Base-by-base conservation (phyloP, 441 rosid species). In the Isatis lusitanica region DNA sequence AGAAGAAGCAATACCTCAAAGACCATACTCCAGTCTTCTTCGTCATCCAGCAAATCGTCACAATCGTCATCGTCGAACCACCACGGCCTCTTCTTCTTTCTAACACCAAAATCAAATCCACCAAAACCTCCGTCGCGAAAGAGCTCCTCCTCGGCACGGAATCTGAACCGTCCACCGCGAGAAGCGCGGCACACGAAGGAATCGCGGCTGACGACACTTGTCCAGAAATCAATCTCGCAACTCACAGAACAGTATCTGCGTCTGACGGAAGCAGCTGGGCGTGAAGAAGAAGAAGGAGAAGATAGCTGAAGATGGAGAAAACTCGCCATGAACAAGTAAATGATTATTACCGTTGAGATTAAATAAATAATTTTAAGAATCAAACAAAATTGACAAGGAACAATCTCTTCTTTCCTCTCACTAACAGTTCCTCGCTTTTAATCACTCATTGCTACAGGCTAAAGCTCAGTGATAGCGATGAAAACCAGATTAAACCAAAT, bases 21-120 rank as follows among this genome's bases (percentile, higher is more conserved):
- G 42, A 83, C 55, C 85, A 82, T 83, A 77, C 82, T 80, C 77
- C 85, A 86, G 16, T 73, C 80, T 5, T 79, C 87, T 51, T 72
- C 85, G 0, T 83, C 87, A 5, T 38, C 47, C 5, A 13, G 30
- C 80, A 62, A 77, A 61, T 47, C 74, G 36, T 66, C 77, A 28
- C 7, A 7, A 18, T 70, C 72, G 3, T 68, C 86, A 10, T 70
- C 71, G 26, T 74, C 81, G 17, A 64, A 57, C 66, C 80, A 80
- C 94, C 97, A 91, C 79, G 90, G 91, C 3, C 10, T 63, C 66
- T 88, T 86, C 67, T 88, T 82, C 66, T 59, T 31, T 16, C 82
- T 35, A 17, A 78, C 74, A 9, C 74, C 58, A 58, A 78, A 77
- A 58, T 55, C 73, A 21, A 70, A 87, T 4, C 44, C 70, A 9